Conservation (phyloP, 176 grass and related monocot species). For the Phyllostachys edulis region DNA sequence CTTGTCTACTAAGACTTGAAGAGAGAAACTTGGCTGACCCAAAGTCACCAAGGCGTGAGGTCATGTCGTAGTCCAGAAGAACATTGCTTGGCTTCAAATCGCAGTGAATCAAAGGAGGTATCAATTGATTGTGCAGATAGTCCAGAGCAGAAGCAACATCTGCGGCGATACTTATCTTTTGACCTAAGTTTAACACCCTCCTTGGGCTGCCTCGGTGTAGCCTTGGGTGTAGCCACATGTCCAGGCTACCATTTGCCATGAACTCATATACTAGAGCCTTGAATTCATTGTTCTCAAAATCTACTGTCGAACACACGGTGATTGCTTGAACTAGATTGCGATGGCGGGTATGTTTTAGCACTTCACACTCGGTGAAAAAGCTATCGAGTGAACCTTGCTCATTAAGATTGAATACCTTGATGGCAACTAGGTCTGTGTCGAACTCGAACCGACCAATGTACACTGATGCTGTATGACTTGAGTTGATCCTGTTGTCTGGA, state of each 20-base stretch:
- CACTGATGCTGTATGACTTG: conserved; percentile 10
- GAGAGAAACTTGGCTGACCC: conserved; percentile 37
- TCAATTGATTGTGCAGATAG: conserved; percentile 43
- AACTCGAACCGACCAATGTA: conserved; percentile 39
- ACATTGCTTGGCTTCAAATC: conserved; percentile 38
- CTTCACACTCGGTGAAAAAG: conserved; percentile 7
- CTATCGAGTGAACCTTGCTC: neutral
- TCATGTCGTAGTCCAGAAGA: conserved; percentile 47
- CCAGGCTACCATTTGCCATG: conserved; percentile 45
- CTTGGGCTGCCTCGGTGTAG: neutral
- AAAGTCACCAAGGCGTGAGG: conserved; percentile 27
- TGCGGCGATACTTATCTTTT: conserved; percentile 7
- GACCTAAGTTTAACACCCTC: conserved; percentile 22
- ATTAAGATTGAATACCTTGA: conserved; percentile 29
- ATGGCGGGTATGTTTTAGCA: conserved; percentile 18
- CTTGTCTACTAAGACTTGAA: neutral
- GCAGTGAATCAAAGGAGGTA: conserved; percentile 21
- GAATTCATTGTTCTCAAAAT: conserved; percentile 29
- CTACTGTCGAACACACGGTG: conserved; percentile 29
- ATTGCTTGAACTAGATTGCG: conserved; percentile 30
- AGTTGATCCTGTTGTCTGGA: neutral
- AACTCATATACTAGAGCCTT: conserved; percentile 36
- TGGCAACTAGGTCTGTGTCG: conserved; percentile 28
- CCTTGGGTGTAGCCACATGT: conserved; percentile 36
- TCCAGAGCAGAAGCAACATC: conserved; percentile 32